These are phyloP conservation scores for Claviceps humidiphila DNA, from an alignment of 2,329 filamentous ascomycete species.

Conservation along the genomic window DNA sequence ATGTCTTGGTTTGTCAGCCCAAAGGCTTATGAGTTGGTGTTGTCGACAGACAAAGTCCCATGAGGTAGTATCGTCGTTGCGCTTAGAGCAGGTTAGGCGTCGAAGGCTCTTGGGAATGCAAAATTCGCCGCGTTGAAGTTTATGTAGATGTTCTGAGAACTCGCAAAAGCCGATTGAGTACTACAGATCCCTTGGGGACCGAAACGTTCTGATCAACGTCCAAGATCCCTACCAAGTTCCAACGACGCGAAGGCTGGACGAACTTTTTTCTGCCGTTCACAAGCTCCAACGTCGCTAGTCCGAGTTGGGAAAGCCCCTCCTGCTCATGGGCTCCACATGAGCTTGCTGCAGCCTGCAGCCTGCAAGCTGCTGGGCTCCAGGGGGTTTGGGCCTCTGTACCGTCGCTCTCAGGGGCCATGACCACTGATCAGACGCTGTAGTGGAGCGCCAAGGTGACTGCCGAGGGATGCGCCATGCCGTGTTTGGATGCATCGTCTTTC, in stretches of 20 bases:
- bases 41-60: neutral
- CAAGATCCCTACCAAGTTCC: neutral
- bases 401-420: no score
- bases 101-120: neutral
- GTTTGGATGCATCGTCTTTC: neutral
- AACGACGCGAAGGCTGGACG: neutral
- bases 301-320: neutral
- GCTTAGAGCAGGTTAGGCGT: neutral
- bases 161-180: neutral
- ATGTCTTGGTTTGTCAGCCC: neutral
- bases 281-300: neutral
- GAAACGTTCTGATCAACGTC: neutral
- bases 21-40: neutral
- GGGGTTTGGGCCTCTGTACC: no score
- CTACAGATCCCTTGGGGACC: neutral
- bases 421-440: no score
- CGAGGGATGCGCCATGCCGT: no score
- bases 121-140: neutral
- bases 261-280: slow-evolving; percentile 14
- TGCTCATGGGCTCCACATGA: neutral
- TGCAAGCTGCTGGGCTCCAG: no score
- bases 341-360: neutral
- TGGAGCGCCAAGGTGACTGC: no score
- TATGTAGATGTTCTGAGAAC: no score
- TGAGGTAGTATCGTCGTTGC: neutral